Evolutionary conservation across 2,329 filamentous ascomycete genomes (phyloP).

Genomic region (Beauveria bassiana): DNA sequence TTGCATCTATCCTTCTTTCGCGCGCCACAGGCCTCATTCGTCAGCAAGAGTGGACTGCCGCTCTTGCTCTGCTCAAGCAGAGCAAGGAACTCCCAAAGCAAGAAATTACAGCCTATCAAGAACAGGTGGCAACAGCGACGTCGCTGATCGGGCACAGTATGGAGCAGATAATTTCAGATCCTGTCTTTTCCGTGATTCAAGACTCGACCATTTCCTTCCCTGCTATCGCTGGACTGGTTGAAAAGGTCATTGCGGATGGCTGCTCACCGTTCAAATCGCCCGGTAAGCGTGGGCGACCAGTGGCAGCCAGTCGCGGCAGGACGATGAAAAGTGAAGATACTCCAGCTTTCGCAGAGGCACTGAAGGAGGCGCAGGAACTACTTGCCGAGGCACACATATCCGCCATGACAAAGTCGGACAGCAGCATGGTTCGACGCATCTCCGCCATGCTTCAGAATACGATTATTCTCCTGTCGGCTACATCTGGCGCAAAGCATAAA

Average conservation of each 20-base stretch:
- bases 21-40: conserved; percentile 38
- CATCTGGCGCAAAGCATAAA: conserved; percentile 39
- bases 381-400: conserved; percentile 56
- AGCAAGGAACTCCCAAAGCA: conserved; percentile 37
- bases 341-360: conserved; percentile 46
- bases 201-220: conserved; percentile 90
- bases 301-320: conserved; percentile 17
- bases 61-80: conserved; percentile 46
- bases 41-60: conserved; percentile 49
- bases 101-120: conserved; percentile 32
- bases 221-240: conserved; percentile 45
- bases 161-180: conserved; percentile 67
- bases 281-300: conserved; percentile 22
- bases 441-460: conserved; percentile 58
- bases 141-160: conserved; percentile 62
- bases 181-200: conserved; percentile 81
- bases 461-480: conserved; percentile 57
- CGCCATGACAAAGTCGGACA: conserved; percentile 45
- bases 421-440: conserved; percentile 54
- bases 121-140: conserved; percentile 58
- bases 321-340: conserved; percentile 22
- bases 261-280: conserved; percentile 30
- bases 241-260: conserved; percentile 31
- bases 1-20: conserved; percentile 28
- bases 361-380: conserved; percentile 58